phyloP scores from a whole-genome alignment of 352 stramenopile species.

The Thalassiosira hispida region DNA sequence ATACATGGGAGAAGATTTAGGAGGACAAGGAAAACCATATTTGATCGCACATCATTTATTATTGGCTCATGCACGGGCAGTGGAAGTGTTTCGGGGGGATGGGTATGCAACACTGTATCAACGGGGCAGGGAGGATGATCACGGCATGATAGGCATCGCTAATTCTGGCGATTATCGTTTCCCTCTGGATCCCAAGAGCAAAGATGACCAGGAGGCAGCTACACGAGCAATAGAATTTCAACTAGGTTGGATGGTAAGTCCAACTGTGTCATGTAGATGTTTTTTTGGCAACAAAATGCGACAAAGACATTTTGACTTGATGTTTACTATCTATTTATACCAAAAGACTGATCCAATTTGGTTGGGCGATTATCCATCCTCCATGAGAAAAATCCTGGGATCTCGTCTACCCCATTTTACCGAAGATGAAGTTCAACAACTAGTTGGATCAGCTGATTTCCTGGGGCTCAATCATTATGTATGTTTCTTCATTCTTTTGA shows the following conservation, averaged over 20 bases:
- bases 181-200: conserved; percentile 74
- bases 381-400: conserved; percentile 89
- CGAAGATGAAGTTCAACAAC: conserved; percentile 81
- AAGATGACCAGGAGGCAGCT: conserved; percentile 83
- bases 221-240: conserved; percentile 89
- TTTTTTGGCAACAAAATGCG: background rate
- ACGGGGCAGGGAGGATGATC: conserved; percentile 17
- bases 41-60: conserved; percentile 90
- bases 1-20: conserved; percentile 27
- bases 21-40: conserved; percentile 85
- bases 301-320: background rate
- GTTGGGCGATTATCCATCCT: conserved; percentile 91
- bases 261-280: background rate
- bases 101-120: conserved; percentile 64
- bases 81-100: conserved; percentile 88
- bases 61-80: conserved; percentile 89
- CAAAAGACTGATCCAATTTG: conserved; percentile 89
- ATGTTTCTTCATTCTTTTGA: too few species aligned
- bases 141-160: conserved; percentile 91
- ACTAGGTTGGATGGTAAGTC: conserved; percentile 88
- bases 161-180: conserved; percentile 91
- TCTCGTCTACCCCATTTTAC: conserved; percentile 90
- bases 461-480: conserved; percentile 96
- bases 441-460: conserved; percentile 91
- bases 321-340: background rate